Base-by-base conservation (phyloP, 2,329 filamentous ascomycete genomes). In the Paraphoma chrysanthemicola region DNA sequence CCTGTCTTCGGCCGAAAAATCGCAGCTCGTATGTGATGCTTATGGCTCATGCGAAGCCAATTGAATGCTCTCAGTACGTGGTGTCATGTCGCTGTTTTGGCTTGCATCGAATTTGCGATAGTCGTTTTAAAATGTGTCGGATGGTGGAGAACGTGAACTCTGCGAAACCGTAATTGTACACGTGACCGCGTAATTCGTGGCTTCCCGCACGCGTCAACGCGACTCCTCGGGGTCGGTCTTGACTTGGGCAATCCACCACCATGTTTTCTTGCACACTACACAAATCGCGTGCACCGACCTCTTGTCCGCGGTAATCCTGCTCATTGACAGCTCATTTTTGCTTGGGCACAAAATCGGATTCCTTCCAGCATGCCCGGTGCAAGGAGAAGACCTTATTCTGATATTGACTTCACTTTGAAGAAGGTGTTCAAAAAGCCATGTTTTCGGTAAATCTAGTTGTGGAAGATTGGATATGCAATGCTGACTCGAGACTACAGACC, bases 361-460 rank as follows among this genome's bases (percentile, higher is more conserved):
- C 18, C 39, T 41, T 30, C 41, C 55, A 60, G 46, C 31, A 77
- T 77, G 75, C 66, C 73, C 11, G 64, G 59, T 36, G 67, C 70
- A 46, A 66, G 67, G 52, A 74, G 72, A 52, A 57, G 61, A 17
- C 56, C 63, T 23, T 71, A 71, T 42, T 69, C 70, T 51, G 90
- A 93, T 73, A 83, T 93, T 57, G 89, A 90, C 61, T 92, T 92
- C 71, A 91, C 90, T 6, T 79, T 93, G 31, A 85, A 88, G 46
- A 83, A 86, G 18, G 89, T 91, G 49, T 94, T 94, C 77, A 85
- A 86, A 58, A 93, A 93, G 73, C 77, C 82, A 11, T 79, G 83
- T n/a, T 93, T 94, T 71, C 86, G 91, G 88, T 91, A 72, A 51
- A 73, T 66, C 42, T n/a, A 12, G 5, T 29, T 0, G 7, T 12